Percentiles rank a stretch among this genome's conserved stretches.
Conservation (phyloP, 495 filamentous ascomycete genomes). For the Neurospora pannonica region DNA sequence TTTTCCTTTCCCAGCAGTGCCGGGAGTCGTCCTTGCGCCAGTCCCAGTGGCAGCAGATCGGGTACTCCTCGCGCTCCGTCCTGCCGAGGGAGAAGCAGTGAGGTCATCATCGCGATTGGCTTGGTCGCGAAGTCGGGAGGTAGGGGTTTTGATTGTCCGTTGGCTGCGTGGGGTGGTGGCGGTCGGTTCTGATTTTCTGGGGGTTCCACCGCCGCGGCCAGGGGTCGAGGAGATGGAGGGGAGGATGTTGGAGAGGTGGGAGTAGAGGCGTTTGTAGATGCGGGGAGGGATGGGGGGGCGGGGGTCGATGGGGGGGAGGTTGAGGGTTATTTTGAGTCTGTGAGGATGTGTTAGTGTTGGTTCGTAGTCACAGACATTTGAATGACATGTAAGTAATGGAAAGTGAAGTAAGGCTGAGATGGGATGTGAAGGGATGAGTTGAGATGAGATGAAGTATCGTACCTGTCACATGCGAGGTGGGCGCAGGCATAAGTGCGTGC, state of each 20-base stretch:
- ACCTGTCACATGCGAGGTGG: slow-evolving; percentile 86
- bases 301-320: slow-evolving; percentile 72
- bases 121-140: slow-evolving; percentile 23
- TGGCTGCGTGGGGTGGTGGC: slow-evolving; percentile 13
- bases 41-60: not conserved
- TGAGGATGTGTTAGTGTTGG: not conserved
- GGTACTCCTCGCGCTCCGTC: not conserved
- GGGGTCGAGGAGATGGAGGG: slow-evolving; percentile 29
- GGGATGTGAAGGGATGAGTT: not conserved
- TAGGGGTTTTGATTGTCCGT: slow-evolving; percentile 19
- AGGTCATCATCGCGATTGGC: not conserved
- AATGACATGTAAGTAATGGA: too few relatives aligned
- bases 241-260: slow-evolving; percentile 67
- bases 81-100: not conserved
- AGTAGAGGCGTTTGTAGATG: slow-evolving; percentile 76
- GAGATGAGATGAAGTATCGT: slow-evolving; percentile 1
- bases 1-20: slow-evolving; percentile 2
- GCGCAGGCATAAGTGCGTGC: slow-evolving; percentile 81
- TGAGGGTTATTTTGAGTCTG: slow-evolving; percentile 72
- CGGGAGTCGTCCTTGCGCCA: slow-evolving; percentile 2
- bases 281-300: slow-evolving; percentile 75
- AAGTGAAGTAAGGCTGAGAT: not conserved
- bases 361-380: too few relatives aligned
- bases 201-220: slow-evolving; percentile 6
- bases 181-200: slow-evolving; percentile 12